Conservation (phyloP, 345 rosid genomes). For the Linum lewisii region DNA sequence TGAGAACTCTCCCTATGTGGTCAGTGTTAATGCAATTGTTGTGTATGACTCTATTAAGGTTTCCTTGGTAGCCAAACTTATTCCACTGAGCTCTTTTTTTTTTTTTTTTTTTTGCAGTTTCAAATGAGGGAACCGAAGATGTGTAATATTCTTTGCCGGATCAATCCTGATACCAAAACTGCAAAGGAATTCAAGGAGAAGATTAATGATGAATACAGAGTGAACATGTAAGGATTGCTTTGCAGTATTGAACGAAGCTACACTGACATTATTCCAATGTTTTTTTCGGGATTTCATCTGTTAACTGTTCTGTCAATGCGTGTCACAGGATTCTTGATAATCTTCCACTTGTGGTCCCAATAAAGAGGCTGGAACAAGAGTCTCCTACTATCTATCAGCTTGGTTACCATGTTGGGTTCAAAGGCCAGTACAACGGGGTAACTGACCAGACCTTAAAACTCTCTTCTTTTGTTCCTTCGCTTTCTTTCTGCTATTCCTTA, state of each 20-base stretch:
- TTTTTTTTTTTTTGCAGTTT: conserved; percentile 45
- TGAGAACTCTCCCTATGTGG: conserved; percentile 80
- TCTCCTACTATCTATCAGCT: conserved; percentile 67
- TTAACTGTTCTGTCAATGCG: conserved; percentile 15
- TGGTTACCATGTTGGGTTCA: conserved; percentile 84
- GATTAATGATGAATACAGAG: conserved; percentile 84
- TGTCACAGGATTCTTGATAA: conserved; percentile 88
- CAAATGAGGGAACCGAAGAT: conserved; percentile 85
- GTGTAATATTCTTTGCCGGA: conserved; percentile 57
- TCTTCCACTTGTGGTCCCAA: conserved; percentile 86
- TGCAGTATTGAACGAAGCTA: not conserved
- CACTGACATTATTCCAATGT: not conserved
- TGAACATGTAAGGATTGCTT: conserved; percentile 59
- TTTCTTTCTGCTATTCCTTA: conserved; percentile 14
- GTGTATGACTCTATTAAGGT: not conserved
- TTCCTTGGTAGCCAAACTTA: conserved; percentile 11
- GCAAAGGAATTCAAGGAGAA: conserved; percentile 73
- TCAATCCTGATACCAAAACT: conserved; percentile 46
- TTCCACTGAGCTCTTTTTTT: conserved; percentile 10
- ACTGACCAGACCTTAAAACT: conserved; percentile 15
- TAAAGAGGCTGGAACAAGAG: conserved; percentile 61
- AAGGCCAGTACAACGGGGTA: conserved; percentile 90
- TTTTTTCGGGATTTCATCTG: conserved; percentile 12
- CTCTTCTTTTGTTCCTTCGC: not conserved
- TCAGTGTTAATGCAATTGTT: conserved; percentile 20